Evolutionary conservation across 768 basidiomycete genomes (phyloP).

Genomic region (Lactarius pseudohatsudake): DNA sequence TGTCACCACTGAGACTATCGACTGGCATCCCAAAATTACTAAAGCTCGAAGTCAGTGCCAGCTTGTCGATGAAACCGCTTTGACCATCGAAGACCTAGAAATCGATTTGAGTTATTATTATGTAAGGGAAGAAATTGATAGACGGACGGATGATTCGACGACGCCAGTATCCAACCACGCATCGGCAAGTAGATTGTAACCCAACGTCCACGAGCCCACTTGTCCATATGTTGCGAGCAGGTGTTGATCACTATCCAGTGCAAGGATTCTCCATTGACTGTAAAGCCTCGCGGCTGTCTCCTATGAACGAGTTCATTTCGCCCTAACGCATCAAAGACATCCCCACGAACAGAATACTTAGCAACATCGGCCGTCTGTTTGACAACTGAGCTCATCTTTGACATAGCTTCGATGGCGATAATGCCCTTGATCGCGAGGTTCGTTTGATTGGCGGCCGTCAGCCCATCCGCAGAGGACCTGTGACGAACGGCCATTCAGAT

Average conservation of each 20-base stretch:
- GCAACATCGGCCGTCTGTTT: constrained; percentile 27
- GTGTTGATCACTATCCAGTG: constrained; percentile 14
- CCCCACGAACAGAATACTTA: constrained; percentile 33
- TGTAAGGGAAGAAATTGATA: background rate
- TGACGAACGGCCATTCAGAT: background rate
- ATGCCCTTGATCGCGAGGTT: constrained; percentile 74
- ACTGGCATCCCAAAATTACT: background rate
- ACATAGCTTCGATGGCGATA: constrained; percentile 64
- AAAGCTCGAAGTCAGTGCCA: background rate
- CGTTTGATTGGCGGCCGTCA: constrained; percentile 48
- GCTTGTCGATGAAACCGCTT: background rate
- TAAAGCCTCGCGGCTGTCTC: constrained; percentile 2
- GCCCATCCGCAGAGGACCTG: constrained; percentile 23
- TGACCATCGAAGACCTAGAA: background rate
- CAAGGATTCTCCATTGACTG: constrained; percentile 18
- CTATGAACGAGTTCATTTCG: constrained; percentile 6
- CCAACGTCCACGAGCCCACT: constrained; percentile 50
- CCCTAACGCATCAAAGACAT: background rate
- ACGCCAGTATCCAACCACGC: constrained; percentile 54
- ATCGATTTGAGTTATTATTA: background rate
- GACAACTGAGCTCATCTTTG: constrained; percentile 45
- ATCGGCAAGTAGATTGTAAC: constrained; percentile 44
- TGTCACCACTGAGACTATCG: background rate
- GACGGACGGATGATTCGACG: constrained; percentile 37
- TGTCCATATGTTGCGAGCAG: constrained; percentile 12